Conservation (phyloP, 441 rosid species). For the Pelargonium fulgidum region DNA sequence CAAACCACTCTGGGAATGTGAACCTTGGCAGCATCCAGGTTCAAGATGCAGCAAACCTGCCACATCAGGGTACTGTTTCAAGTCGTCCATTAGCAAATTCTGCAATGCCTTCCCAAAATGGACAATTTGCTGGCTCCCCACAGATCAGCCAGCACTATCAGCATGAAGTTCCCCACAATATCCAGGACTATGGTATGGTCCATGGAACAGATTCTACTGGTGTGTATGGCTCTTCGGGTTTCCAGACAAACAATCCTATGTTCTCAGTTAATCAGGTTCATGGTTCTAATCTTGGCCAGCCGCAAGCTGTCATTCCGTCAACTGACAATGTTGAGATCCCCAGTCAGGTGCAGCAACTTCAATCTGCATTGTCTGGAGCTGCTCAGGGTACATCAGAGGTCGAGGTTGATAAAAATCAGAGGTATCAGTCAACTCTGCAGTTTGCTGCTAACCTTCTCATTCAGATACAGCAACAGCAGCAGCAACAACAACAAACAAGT, state of each 20-base stretch:
- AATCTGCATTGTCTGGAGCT: constrained; percentile 41
- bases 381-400: constrained; percentile 44
- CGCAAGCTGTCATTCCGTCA: constrained; percentile 42
- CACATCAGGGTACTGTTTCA: constrained; percentile 40
- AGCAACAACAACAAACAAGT: constrained; percentile 38
- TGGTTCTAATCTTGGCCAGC: constrained; percentile 38
- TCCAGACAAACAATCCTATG: constrained; percentile 37
- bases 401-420: constrained; percentile 75
- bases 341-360: constrained; percentile 45
- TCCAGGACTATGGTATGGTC: constrained; percentile 34
- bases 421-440: constrained; percentile 87
- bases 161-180: constrained; percentile 35
- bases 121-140: constrained; percentile 45
- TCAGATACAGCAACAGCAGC: constrained; percentile 72
- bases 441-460: constrained; percentile 89
- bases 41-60: constrained; percentile 40
- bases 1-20: constrained; percentile 39
- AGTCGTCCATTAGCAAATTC: constrained; percentile 36
- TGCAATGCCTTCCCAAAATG: constrained; percentile 45
- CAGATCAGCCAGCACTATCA: constrained; percentile 54
- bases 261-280: constrained; percentile 42
- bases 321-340: constrained; percentile 42
- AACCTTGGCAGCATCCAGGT: constrained; percentile 36
- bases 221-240: constrained; percentile 34
- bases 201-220: constrained; percentile 43